phyloP scores from a whole-genome alignment of 345 rosid species.

The Sonneratia caseolaris region DNA sequence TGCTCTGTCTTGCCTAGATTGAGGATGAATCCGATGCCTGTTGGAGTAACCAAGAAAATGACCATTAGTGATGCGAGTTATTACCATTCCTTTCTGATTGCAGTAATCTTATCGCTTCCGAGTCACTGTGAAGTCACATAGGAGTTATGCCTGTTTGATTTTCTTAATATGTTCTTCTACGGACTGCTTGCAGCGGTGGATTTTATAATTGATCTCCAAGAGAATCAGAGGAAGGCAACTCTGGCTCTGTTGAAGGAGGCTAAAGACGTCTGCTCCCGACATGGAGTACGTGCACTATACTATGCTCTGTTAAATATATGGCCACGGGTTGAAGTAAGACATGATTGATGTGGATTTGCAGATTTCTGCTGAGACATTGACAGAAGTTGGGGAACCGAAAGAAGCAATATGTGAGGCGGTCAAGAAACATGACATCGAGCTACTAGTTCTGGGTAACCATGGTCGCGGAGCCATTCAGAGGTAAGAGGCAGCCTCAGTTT shows the following conservation, averaged over 20 bases:
- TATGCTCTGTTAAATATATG: neutral
- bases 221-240: slow-evolving; percentile 15
- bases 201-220: slow-evolving; percentile 11
- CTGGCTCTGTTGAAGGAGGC: slow-evolving; percentile 26
- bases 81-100: too few species aligned
- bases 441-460: slow-evolving; percentile 37
- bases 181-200: slow-evolving; percentile 15
- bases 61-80: too few species aligned
- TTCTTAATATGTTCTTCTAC: too few species aligned
- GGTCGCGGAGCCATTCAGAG: slow-evolving; percentile 39
- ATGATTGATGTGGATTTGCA: slow-evolving; percentile 2
- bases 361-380: slow-evolving; percentile 28
- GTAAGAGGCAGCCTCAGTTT: slow-evolving; percentile 16
- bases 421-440: slow-evolving; percentile 38
- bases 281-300: slow-evolving; percentile 16
- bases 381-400: slow-evolving; percentile 52
- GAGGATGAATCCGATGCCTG: too few species aligned
- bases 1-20: too few species aligned
- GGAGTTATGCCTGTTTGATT: too few species aligned
- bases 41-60: too few species aligned
- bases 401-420: slow-evolving; percentile 51
- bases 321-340: neutral
- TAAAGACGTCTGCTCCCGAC: slow-evolving; percentile 20
- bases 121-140: too few species aligned
- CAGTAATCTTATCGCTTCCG: too few species aligned